These are phyloP conservation scores for Parathielavia hyrcaniae DNA, from an alignment of 495 filamentous ascomycete genomes.

Conservation along the genomic window DNA sequence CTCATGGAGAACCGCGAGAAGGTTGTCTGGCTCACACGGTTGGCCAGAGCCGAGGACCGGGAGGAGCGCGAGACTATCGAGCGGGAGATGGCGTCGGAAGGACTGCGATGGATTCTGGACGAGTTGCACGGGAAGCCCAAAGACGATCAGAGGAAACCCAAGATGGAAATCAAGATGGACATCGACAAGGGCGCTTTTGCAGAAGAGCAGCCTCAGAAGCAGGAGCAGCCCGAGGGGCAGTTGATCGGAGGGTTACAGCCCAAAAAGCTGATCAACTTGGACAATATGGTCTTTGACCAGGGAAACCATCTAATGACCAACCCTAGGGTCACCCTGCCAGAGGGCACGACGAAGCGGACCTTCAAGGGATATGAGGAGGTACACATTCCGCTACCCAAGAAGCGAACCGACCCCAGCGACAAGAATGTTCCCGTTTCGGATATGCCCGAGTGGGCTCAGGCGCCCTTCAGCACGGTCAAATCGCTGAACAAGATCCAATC, in stretches of 20 bases:
- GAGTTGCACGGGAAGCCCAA: constrained; percentile 60
- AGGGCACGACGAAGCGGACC: constrained; percentile 86
- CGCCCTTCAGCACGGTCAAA: constrained; percentile 68
- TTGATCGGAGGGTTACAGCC: constrained; percentile 84
- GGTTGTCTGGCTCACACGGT: constrained; percentile 88
- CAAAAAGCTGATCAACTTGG: constrained; percentile 78
- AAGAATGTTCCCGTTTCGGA: constrained; percentile 73
- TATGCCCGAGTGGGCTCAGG: constrained; percentile 84
- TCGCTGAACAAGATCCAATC: constrained; percentile 94
- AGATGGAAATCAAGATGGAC: constrained; percentile 89
- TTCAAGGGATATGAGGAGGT: constrained; percentile 99
- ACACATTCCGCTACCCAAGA: constrained; percentile 87
- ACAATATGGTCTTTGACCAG: constrained; percentile 95
- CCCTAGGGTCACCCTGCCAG: constrained; percentile 86
- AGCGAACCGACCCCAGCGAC: constrained; percentile 72
- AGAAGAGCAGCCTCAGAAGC: constrained; percentile 38
- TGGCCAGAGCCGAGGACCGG: constrained; percentile 76
- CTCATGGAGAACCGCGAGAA: constrained; percentile 88
- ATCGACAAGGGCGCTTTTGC: constrained; percentile 66
- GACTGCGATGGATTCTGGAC: constrained; percentile 79
- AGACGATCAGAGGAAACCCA: constrained; percentile 55
- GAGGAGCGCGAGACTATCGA: constrained; percentile 74
- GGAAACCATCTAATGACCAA: constrained; percentile 99
- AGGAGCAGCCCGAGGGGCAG: constrained; percentile 51
- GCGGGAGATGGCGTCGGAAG: constrained; percentile 80